Conservation (phyloP, 1,139 yeast species). For the Yueomyces sp. region DNA sequence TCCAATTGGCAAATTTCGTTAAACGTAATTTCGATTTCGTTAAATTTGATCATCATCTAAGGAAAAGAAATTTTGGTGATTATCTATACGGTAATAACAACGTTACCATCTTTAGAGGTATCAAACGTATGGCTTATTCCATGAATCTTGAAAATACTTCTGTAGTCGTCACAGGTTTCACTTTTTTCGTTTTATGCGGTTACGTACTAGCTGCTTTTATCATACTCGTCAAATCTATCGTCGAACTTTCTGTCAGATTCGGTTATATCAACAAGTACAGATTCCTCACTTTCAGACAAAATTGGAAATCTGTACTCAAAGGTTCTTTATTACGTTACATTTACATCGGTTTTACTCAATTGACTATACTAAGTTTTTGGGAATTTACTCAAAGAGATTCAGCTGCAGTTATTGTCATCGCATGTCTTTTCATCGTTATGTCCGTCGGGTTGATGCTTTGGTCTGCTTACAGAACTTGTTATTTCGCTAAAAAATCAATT, state of each 20-base stretch:
- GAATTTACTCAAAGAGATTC: conserved; percentile 62
- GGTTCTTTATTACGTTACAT: conserved; percentile 60
- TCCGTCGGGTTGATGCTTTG: conserved; percentile 44
- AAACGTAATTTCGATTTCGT: conserved; percentile 15
- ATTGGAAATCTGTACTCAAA: conserved; percentile 45
- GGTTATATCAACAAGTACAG: conserved; percentile 37
- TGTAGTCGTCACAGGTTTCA: conserved; percentile 62
- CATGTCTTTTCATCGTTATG: conserved; percentile 47
- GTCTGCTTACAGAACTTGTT: conserved; percentile 46
- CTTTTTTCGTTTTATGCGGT: conserved; percentile 59
- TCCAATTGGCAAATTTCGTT: conserved; percentile 20
- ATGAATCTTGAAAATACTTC: conserved; percentile 62
- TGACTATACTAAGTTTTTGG: conserved; percentile 58
- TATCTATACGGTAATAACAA: conserved; percentile 32
- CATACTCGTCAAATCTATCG: conserved; percentile 35
- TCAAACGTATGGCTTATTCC: conserved; percentile 56
- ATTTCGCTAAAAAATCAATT: conserved; percentile 45
- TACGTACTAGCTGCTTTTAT: conserved; percentile 44
- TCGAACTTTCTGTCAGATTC: conserved; percentile 32
- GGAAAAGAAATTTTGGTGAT: conserved; percentile 21
- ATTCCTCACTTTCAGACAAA: conserved; percentile 37
- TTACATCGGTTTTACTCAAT: conserved; percentile 65
- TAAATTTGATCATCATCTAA: conserved; percentile 11
- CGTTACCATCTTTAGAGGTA: conserved; percentile 58
- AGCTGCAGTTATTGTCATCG: conserved; percentile 62